Conservation (phyloP, 2,329 filamentous ascomycete species). For the Colletotrichum brevisporum region DNA sequence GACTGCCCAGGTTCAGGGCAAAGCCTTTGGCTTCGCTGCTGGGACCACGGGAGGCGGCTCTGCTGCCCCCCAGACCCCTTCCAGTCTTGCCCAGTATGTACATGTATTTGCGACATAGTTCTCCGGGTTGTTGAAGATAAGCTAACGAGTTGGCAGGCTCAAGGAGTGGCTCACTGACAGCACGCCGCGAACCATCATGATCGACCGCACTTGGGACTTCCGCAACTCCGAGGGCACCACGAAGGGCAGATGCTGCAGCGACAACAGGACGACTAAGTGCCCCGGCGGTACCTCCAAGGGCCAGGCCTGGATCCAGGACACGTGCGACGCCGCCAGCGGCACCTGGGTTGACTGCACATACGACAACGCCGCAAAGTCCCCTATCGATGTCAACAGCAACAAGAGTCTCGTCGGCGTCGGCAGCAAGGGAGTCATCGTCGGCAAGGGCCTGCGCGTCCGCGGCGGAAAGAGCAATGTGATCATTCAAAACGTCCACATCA, state of each 20-base stretch:
- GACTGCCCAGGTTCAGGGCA: conserved; percentile 47
- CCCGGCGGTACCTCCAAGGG: conserved; percentile 41
- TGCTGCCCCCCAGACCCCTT: conserved; percentile 58
- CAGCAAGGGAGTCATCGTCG: conserved; percentile 47
- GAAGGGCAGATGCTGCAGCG: conserved; percentile 45
- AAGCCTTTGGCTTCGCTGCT: conserved; percentile 49
- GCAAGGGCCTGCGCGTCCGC: conserved; percentile 61
- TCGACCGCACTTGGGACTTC: conserved; percentile 50
- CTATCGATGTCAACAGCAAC: conserved; percentile 47
- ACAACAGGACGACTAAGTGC: conserved; percentile 46
- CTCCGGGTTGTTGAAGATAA: conserved; percentile 53
- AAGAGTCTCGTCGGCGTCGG: conserved; percentile 47
- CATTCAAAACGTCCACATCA: conserved; percentile 64
- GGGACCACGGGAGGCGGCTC: conserved; percentile 67
- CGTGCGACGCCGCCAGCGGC: conserved; percentile 43
- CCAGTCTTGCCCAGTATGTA: conserved; percentile 31
- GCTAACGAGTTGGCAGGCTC: conserved; percentile 47
- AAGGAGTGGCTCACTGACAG: conserved; percentile 47
- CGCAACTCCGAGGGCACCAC: conserved; percentile 45
- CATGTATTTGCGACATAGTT: conserved; percentile 43
- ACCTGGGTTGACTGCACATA: conserved; percentile 44
- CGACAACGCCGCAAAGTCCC: conserved; percentile 45
- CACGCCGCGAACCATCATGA: conserved; percentile 53
- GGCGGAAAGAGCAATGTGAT: conserved; percentile 62
- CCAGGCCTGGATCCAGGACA: conserved; percentile 45